Evolutionary conservation across 495 filamentous ascomycete genomes (phyloP), one percentile per base, ranked within the genome.

Genomic region (Wilcoxina mikolae): DNA sequence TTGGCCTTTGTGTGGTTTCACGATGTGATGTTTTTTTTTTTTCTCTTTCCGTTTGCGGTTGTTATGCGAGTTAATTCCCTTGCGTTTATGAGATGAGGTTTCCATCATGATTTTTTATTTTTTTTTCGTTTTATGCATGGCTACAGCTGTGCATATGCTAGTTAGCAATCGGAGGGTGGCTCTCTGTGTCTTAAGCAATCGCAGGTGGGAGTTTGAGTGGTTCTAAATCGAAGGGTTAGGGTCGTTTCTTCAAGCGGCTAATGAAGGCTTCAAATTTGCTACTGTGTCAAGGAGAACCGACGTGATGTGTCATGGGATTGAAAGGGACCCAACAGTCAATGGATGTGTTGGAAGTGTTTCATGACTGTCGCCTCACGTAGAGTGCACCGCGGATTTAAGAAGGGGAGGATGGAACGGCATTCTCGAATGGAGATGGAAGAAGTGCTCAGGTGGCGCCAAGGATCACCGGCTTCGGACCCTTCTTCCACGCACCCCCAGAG

Each of bases 1-100:
- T 48, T 52, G 35, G 56, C 31, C 52, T 46, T 46, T 56, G 18
- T 38, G 9, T 44, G 9, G 41, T 12, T 22, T 44, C 20, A 5
- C 7, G 9, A 44, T 44, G 41, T 9, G 41, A 44, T 44, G 20
- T 10, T 44, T 44, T 5, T 44, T 44, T 12, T 44, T 44, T n/a
- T 44, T 12, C 7, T 44, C 18, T 22, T 44, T 44, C 11, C 41
- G 41, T 5, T 44, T 44, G 41, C 7, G 11, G 41, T 20, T 44
- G 18, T 44, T 44, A 38, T 44, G 41, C 41, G 5, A 9, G 7
- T 22, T 9, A 17, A 7, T 20, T n/a, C 41, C 5, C 7, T 44
- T 44, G 41, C 41, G 5, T 44, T 35, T 35, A n/a, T n/a, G n/a
- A n/a, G 31, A 35, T 15, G 31, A 35, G 31, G 15, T 35, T 35